phyloP scores from a whole-genome alignment of 2,329 filamentous ascomycete genomes.

The Dactylellina haptotyla region DNA sequence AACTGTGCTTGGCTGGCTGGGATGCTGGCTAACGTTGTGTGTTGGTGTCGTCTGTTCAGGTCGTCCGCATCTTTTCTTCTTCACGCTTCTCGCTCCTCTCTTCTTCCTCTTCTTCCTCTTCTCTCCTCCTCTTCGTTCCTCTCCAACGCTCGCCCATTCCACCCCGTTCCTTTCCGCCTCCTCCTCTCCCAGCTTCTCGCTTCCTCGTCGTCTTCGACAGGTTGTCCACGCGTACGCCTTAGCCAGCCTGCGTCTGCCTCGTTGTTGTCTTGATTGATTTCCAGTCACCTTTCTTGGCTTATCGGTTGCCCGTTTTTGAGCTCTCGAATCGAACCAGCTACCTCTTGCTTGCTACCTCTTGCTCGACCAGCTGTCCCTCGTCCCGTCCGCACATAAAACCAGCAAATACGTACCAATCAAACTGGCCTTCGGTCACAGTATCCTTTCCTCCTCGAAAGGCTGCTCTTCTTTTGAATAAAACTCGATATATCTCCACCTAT shows the following conservation, averaged over 20 bases:
- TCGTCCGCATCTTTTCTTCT: neutral
- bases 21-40: too few relatives aligned
- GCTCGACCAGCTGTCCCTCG: too few relatives aligned
- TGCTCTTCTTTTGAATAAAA: neutral
- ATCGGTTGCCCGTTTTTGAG: constrained; percentile 16
- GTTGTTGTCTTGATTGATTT: constrained; percentile 22
- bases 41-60: neutral
- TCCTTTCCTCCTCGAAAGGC: constrained; percentile 1
- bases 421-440: constrained; percentile 2
- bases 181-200: constrained; percentile 19
- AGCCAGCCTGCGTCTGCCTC: constrained; percentile 43
- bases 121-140: neutral
- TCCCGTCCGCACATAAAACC: constrained; percentile 10
- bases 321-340: constrained; percentile 16
- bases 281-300: constrained; percentile 20
- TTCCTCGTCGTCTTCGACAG: constrained; percentile 40
- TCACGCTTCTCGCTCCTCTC: neutral
- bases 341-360: too few relatives aligned
- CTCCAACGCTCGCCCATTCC: constrained; percentile 41
- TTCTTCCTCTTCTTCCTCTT: neutral
- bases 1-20: neutral
- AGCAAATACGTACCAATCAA: constrained; percentile 5
- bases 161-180: constrained; percentile 31
- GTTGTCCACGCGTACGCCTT: constrained; percentile 47
- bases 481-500: constrained; percentile 18